phyloP scores from a whole-genome alignment of 2,329 filamentous ascomycete species.

The Trichoderma breve region DNA sequence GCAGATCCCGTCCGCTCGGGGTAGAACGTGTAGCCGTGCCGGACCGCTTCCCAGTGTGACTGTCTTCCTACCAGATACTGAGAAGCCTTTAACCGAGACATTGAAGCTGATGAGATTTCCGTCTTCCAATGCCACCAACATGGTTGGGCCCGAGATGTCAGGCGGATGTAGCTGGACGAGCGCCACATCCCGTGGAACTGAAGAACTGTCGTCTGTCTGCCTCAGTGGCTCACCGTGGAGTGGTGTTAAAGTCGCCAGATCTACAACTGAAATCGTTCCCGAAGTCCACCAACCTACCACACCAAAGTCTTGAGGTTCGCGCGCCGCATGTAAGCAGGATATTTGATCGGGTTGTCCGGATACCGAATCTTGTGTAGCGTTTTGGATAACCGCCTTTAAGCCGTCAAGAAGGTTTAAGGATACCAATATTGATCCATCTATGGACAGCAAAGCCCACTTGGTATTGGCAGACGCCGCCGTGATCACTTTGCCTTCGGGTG shows the following conservation, averaged over 20 bases:
- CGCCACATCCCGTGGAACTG: slow-evolving; percentile 78
- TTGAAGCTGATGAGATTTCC: slow-evolving; percentile 85
- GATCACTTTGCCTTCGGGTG: slow-evolving; percentile 55
- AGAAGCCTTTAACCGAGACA: slow-evolving; percentile 59
- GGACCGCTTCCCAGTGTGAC: slow-evolving; percentile 84
- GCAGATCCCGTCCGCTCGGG: slow-evolving; percentile 63
- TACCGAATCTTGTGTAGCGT: slow-evolving; percentile 52
- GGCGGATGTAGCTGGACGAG: slow-evolving; percentile 74
- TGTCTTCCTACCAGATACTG: slow-evolving; percentile 71
- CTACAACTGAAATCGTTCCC: slow-evolving; percentile 73
- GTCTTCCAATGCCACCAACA: slow-evolving; percentile 90
- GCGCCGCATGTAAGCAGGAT: slow-evolving; percentile 76
- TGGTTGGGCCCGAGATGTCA: slow-evolving; percentile 58
- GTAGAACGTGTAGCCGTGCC: slow-evolving; percentile 75
- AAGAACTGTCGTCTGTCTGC: slow-evolving; percentile 62
- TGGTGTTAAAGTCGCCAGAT: slow-evolving; percentile 63
- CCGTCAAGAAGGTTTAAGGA: slow-evolving; percentile 63
- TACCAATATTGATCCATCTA: slow-evolving; percentile 70
- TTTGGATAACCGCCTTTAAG: slow-evolving; percentile 57
- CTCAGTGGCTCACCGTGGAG: slow-evolving; percentile 63
- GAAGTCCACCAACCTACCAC: slow-evolving; percentile 86
- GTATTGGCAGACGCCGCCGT: slow-evolving; percentile 76
- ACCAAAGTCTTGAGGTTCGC: slow-evolving; percentile 61
- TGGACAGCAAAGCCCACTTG: slow-evolving; percentile 67
- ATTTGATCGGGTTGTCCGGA: slow-evolving; percentile 61